Base-by-base conservation (phyloP, 2,329 filamentous ascomycete genomes). In the Aspergillus udagawae region DNA sequence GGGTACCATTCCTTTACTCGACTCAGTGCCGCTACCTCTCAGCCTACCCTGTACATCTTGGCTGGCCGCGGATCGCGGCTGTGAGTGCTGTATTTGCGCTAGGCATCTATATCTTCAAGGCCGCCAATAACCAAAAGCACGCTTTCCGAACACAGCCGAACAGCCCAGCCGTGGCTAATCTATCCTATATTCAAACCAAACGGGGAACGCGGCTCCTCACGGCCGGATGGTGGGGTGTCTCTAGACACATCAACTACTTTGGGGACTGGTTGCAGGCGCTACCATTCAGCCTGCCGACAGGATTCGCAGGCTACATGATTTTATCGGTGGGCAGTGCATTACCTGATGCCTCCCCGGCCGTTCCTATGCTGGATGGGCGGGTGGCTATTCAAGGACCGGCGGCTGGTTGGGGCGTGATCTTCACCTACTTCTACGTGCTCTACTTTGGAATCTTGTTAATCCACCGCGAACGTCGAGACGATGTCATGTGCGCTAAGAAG, bases 211-310 rank as follows among this genome's bases (percentile, higher is more conserved):
- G 86, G 62, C 84, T 96, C 9, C 80, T 96, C 56, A 85, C 86
- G 3, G 87, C 88, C 1, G 92, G 92, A 55, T 97, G 92, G 92
- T 96, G 92, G 92, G 92, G 92, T 42, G 80, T 85, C 20, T 88
- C 91, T 0, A 84, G 92, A 45, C 92, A 97, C 75, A 92, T 96
- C 80, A 97, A 96, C 78, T 96, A 97, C 74, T 77, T 94, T 1
- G 92, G 91, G 53, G 92, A 97, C 77, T 96, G 91, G 92, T 80
- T 95, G 63, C 91, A 95, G 83, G 84, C 87, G 8, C 95, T 90
- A 89, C 85, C 91, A 0, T 96, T 92, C 75, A 90, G 86, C 64
- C 80, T 96, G 29, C 91, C 92, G 1, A 96, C 91, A 0, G 89
- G 90, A 1, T 70, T 93, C 54, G 88, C 91, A 0, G 91, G 91